Evolutionary conservation across 345 rosid genomes (phyloP).

Genomic region (Schrenkiella parvula): DNA sequence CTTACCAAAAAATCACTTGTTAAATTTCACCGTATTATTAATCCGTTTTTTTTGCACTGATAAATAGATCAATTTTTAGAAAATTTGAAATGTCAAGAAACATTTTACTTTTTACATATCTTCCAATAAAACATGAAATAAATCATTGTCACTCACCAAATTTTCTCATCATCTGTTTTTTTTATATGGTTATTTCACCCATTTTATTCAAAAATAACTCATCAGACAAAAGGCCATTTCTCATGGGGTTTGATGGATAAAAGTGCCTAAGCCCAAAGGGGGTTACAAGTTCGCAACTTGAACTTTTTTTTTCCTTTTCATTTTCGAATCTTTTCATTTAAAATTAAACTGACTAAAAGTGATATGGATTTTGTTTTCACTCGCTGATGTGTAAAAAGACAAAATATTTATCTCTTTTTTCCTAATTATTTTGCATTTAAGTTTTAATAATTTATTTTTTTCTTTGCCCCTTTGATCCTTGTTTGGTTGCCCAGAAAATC

Average conservation of each 20-base stretch:
- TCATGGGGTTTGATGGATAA: conserved; percentile 12
- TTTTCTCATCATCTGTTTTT: neutral
- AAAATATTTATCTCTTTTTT: neutral
- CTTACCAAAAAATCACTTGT: no score
- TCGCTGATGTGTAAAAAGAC: conserved; percentile 15
- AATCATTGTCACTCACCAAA: neutral
- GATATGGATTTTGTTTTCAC: neutral
- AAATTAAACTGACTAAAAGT: neutral
- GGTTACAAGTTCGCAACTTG: neutral
- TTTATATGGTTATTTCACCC: neutral
- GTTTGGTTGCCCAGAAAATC: conserved; percentile 38
- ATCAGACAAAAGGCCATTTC: conserved; percentile 14
- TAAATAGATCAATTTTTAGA: neutral
- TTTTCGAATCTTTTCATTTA: neutral
- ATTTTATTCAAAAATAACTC: neutral
- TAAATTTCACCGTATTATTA: no score
- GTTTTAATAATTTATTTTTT: neutral
- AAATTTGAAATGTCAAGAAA: neutral
- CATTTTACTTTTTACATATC: neutral
- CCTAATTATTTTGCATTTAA: conserved; percentile 3
- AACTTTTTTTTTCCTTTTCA: neutral
- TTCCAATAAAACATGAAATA: neutral
- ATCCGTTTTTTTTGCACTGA: no score
- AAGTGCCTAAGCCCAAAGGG: neutral
- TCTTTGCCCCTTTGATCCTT: conserved; percentile 8